Evolutionary conservation across 2,329 filamentous ascomycete genomes (phyloP).

Genomic region (Alternaria infectoria): DNA sequence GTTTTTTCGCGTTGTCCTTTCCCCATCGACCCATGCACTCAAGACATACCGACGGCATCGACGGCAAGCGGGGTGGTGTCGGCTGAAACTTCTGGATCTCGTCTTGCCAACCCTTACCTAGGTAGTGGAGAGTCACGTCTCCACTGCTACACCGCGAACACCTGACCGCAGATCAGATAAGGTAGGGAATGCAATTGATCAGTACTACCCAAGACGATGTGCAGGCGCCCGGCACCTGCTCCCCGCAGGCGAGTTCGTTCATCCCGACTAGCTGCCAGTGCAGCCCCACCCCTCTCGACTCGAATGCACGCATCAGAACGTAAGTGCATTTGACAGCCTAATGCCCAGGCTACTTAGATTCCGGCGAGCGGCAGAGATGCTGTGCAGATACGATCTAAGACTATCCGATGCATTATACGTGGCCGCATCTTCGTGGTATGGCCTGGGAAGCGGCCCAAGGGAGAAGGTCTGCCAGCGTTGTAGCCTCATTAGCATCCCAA

Average conservation of each 20-base stretch:
- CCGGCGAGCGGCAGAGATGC: neutral
- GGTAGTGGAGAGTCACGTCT: neutral
- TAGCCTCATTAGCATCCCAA: neutral
- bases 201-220: neutral
- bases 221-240: slow-evolving; percentile 7
- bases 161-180: neutral
- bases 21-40: neutral
- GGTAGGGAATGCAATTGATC: neutral
- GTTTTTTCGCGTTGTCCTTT: neutral
- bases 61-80: neutral
- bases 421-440: neutral
- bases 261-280: neutral
- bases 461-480: neutral
- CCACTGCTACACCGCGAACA: neutral
- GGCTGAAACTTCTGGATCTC: neutral
- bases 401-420: neutral
- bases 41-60: neutral
- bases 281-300: slow-evolving; percentile 4
- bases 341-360: neutral
- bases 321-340: neutral
- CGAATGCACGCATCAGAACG: neutral
- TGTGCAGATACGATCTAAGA: neutral
- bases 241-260: slow-evolving; percentile 3
- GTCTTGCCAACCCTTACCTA: neutral
- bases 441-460: no score